A percentile compares a stretch with the other conserved stretches of the same genome.
phyloP scores from a whole-genome alignment of 352 stramenopile species.

The Globisporangium barbulae region DNA sequence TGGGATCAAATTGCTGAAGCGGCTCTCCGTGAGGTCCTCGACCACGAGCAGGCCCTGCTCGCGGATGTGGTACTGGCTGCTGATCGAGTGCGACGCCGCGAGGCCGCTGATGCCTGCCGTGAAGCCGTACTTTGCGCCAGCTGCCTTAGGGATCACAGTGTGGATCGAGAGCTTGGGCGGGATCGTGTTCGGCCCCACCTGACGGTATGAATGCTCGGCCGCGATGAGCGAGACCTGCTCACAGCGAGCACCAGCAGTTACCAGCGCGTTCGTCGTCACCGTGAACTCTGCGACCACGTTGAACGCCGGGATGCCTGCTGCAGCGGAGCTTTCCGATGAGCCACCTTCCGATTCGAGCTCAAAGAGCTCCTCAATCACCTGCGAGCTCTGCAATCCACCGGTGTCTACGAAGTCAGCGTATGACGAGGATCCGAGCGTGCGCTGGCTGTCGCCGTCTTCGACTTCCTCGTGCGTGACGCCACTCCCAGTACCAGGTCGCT shows the following conservation, averaged over 20 bases:
- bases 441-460: slow-evolving; percentile 30
- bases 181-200: slow-evolving; percentile 45
- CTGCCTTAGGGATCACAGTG: slow-evolving; percentile 71
- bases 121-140: slow-evolving; percentile 61
- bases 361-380: slow-evolving; percentile 79
- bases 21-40: slow-evolving; percentile 78
- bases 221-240: slow-evolving; percentile 61
- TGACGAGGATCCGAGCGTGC: slow-evolving; percentile 51
- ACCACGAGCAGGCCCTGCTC: slow-evolving; percentile 78
- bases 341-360: slow-evolving; percentile 70
- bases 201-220: slow-evolving; percentile 73
- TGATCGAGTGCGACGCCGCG: slow-evolving; percentile 56
- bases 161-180: slow-evolving; percentile 76
- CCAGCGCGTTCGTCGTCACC: slow-evolving; percentile 57
- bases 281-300: slow-evolving; percentile 79
- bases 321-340: slow-evolving; percentile 30
- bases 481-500: slow-evolving; percentile 37
- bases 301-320: slow-evolving; percentile 26
- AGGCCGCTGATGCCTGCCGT: slow-evolving; percentile 52
- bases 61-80: slow-evolving; percentile 85
- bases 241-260: slow-evolving; percentile 57
- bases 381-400: slow-evolving; percentile 25
- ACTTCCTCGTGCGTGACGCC: slow-evolving; percentile 23
- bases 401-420: slow-evolving; percentile 31
- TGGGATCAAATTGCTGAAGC: slow-evolving; percentile 82